These are phyloP conservation scores for Lachnellula cervina DNA, from an alignment of 2,329 filamentous ascomycete species.

Conservation along the genomic window DNA sequence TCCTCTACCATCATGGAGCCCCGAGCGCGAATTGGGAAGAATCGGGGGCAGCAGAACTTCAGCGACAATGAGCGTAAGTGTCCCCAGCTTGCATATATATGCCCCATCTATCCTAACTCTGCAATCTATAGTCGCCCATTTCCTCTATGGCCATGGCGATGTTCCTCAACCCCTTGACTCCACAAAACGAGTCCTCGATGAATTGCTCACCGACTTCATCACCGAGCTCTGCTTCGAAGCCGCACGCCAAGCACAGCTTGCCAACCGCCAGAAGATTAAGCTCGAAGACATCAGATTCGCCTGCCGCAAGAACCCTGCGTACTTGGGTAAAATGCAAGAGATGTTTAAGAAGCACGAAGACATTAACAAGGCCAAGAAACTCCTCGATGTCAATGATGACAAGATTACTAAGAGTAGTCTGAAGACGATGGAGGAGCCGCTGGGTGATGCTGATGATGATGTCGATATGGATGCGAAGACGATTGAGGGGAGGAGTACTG, in stretches of 20 bases:
- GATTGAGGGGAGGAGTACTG: conserved; percentile 20
- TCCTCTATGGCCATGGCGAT: conserved; percentile 79
- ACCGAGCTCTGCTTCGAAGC: conserved; percentile 90
- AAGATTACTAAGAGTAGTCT: conserved; percentile 52
- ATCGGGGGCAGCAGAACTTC: conserved; percentile 82
- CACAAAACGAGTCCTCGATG: conserved; percentile 83
- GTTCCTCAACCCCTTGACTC: conserved; percentile 71
- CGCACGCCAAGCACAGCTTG: conserved; percentile 77
- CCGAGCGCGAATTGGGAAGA: conserved; percentile 70
- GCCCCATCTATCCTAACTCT: conserved; percentile 1
- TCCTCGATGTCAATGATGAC: conserved; percentile 64
- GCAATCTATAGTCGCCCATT: conserved; percentile 54
- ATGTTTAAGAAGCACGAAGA: conserved; percentile 83
- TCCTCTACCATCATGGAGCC: conserved; percentile 55
- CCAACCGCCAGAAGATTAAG: conserved; percentile 92
- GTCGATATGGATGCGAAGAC: conserved; percentile 34
- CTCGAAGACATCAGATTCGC: conserved; percentile 97
- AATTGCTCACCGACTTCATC: conserved; percentile 95
- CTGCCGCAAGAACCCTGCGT: conserved; percentile 75
- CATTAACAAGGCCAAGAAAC: conserved; percentile 77
- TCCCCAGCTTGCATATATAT: neutral
- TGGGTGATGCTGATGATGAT: conserved; percentile 50
- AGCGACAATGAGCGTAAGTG: conserved; percentile 62
- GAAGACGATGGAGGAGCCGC: conserved; percentile 39
- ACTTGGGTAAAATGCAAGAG: conserved; percentile 85